Evolutionary conservation across 768 basidiomycete species (phyloP), one percentile per base, ranked within the genome.

Genomic region (Auriculariales sp.): DNA sequence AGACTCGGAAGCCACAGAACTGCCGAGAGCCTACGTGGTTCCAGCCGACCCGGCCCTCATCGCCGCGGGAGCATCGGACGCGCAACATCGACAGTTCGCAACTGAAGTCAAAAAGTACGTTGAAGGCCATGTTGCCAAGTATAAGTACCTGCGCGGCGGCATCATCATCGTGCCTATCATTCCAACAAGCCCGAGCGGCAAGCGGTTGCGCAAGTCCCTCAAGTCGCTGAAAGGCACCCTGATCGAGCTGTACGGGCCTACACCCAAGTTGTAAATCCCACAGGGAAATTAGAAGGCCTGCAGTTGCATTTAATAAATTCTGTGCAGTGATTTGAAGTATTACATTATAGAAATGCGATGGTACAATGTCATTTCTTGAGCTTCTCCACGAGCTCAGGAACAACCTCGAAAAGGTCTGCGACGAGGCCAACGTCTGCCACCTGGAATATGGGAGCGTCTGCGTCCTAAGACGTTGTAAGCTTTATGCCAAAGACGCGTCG

Each of bases 381-480:
- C 68, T 95, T 92, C 67, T 91, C 77, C 29, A 85, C 77, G 48
- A 99, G 66, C 66, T 95, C 80, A 0, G 95, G 95, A 3, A 97
- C 92, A 33, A 72, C 89, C 28, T 93, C 82, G 59, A 83, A 99
- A 42, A 98, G 70, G 63, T 99, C 95, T 31, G 81, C 94, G 3
- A 95, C 91, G 14, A 99, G 77, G 0, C 94, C 94, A 12, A 83
- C 77, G 64, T 99, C 95, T 15, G 95, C 95, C 2, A 99, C 86
- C 66, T 98, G 94, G 78, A 97, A 97, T 60, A 99, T 99, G 1
- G 95, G 95, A 7, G 95, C 95, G 59, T 99, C 95, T 34, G 90
- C 75, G 61, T 97, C 94, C 89, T 93, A 57, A 17, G 55, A 49
- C 9, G 31, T 9, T n/a, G n/a, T n/a, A n/a, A n/a, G n/a, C n/a